These are phyloP conservation scores for Phytophthora colocasiae DNA, from an alignment of 352 stramenopile genomes.

Conservation along the genomic window DNA sequence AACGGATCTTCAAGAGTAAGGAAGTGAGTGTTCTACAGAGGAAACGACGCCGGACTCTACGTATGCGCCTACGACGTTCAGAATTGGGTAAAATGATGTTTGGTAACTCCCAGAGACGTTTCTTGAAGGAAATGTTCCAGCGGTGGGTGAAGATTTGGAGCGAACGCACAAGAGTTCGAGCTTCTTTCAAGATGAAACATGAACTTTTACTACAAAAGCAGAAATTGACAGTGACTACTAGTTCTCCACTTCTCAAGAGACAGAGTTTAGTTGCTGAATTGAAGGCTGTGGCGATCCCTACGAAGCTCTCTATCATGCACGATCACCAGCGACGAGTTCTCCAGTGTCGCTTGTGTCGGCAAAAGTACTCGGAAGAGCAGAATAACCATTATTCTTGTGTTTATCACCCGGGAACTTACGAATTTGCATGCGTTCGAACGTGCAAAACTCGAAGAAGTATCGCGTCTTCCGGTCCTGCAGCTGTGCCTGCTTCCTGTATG, in stretches of 20 bases:
- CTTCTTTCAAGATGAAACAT: constrained; percentile 77
- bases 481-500: constrained; percentile 58
- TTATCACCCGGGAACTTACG: constrained; percentile 71
- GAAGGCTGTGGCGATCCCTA: constrained; percentile 21
- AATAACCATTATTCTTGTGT: constrained; percentile 71
- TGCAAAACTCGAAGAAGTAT: constrained; percentile 49
- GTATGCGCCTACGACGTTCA: constrained; percentile 51
- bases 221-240: constrained; percentile 34
- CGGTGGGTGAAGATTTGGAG: constrained; percentile 72
- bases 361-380: constrained; percentile 75
- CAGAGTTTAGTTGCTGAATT: constrained; percentile 17
- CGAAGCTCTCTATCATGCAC: constrained; percentile 63
- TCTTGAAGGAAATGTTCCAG: constrained; percentile 61
- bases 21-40: constrained; percentile 60
- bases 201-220: constrained; percentile 64
- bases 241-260: constrained; percentile 23
- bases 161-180: constrained; percentile 55
- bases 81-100: constrained; percentile 71
- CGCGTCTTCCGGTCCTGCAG: constrained; percentile 11
- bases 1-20: constrained; percentile 55
- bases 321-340: constrained; percentile 63
- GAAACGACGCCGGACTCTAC: constrained; percentile 50
- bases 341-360: constrained; percentile 66
- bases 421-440: constrained; percentile 66
- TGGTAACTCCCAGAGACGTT: constrained; percentile 35